Conservation (phyloP, 2,329 filamentous ascomycete species). For the Colletotrichum australisinense region DNA sequence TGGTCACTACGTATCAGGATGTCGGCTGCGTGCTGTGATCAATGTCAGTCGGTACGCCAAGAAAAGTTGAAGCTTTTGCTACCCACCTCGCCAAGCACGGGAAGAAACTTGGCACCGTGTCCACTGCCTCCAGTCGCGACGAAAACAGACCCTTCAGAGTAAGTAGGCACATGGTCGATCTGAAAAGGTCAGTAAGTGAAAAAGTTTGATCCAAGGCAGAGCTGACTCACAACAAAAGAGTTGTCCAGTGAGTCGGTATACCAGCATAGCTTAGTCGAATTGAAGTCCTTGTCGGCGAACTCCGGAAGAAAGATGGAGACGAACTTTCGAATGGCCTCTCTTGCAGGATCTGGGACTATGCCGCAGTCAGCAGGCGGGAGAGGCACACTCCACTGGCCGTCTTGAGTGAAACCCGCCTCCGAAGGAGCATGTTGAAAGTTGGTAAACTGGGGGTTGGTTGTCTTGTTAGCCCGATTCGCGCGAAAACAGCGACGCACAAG, state of each 20-base stretch:
- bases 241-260: slow-evolving; percentile 68
- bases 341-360: slow-evolving; percentile 38
- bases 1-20: slow-evolving; percentile 42
- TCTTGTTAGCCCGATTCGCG: slow-evolving; percentile 41
- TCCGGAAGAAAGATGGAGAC: slow-evolving; percentile 55
- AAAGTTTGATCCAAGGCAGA: too few relatives aligned
- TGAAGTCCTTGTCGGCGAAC: slow-evolving; percentile 45
- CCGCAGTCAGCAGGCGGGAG: slow-evolving; percentile 39
- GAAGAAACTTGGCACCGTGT: slow-evolving; percentile 50
- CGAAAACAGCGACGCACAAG: slow-evolving; percentile 51
- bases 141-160: slow-evolving; percentile 44
- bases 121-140: slow-evolving; percentile 49
- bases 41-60: slow-evolving; percentile 18
- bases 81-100: slow-evolving; percentile 45
- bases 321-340: slow-evolving; percentile 45
- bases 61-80: too few relatives aligned
- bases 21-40: slow-evolving; percentile 44
- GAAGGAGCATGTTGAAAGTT: slow-evolving; percentile 45
- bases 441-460: slow-evolving; percentile 38
- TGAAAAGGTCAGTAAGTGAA: neutral
- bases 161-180: slow-evolving; percentile 47
- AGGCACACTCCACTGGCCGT: slow-evolving; percentile 46
- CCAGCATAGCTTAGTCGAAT: slow-evolving; percentile 66
- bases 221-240: slow-evolving; percentile 53
- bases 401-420: slow-evolving; percentile 41